Conservation (phyloP, 495 filamentous ascomycete genomes). For the Aspergillus bertholletiae region DNA sequence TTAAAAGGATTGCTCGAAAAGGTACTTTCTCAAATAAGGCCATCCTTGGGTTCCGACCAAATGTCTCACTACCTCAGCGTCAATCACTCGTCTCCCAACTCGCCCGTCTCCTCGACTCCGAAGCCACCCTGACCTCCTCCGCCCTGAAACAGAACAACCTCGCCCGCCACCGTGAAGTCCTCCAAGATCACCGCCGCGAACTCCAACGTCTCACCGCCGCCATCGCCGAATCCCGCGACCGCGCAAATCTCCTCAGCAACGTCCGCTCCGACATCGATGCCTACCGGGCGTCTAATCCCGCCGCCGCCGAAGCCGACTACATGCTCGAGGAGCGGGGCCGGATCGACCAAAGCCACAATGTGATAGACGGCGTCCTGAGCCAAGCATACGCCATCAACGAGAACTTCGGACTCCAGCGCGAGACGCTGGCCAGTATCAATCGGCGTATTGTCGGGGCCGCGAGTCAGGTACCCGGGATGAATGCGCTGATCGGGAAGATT, state of each 20-base stretch:
- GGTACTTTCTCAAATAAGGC: slow-evolving; percentile 10
- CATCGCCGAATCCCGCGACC: slow-evolving; percentile 72
- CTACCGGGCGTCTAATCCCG: slow-evolving; percentile 79
- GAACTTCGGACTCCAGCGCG: slow-evolving; percentile 80
- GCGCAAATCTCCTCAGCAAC: slow-evolving; percentile 85
- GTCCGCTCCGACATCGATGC: slow-evolving; percentile 89
- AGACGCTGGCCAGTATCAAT: slow-evolving; percentile 82
- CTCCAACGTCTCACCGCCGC: slow-evolving; percentile 64
- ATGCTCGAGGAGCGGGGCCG: slow-evolving; percentile 87
- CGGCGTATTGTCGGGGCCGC: slow-evolving; percentile 83
- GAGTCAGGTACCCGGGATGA: slow-evolving; percentile 88
- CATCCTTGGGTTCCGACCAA: too few species aligned
- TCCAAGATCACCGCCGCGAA: slow-evolving; percentile 82
- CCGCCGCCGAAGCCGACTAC: slow-evolving; percentile 83
- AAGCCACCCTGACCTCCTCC: slow-evolving; percentile 82
- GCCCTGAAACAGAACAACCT: slow-evolving; percentile 95
- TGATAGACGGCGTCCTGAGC: slow-evolving; percentile 86
- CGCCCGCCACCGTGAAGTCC: slow-evolving; percentile 84
- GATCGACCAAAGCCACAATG: slow-evolving; percentile 81
- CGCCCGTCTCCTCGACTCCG: slow-evolving; percentile 85
- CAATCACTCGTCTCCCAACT: slow-evolving; percentile 80
- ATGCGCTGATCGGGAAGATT: slow-evolving; percentile 88
- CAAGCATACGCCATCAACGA: slow-evolving; percentile 98
- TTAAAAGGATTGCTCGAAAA: slow-evolving; percentile 77
- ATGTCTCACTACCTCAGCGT: slow-evolving; percentile 49